Evolutionary conservation across 345 rosid genomes (phyloP), one percentile per base, ranked within the genome.

Genomic region (Rhizophora mangle): DNA sequence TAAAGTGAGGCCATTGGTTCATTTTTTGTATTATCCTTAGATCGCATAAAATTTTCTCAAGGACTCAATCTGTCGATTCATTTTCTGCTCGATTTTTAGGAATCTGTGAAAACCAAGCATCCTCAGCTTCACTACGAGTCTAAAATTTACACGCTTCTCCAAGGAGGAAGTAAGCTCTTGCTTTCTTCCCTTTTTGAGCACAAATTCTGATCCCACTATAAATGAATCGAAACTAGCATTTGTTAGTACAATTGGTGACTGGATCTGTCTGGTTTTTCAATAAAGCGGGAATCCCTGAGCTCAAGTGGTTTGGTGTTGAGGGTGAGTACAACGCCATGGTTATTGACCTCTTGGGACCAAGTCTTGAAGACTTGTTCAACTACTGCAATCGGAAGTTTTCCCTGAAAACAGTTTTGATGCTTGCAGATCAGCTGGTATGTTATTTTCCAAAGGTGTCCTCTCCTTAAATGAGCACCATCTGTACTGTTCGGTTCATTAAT

Each of bases 81-180:
- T 26, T 72, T 72, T 32, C 5, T 47, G 27, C 32, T 59, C 59
- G 18, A 67, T 39, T 36, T 62, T 49, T 18, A 73, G 77, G 77
- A 73, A 62, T 72, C 77, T 62, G 72, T 65, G 29, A 73, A 58
- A 57, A 67, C 68, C 22, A 73, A 62, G 77, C 77, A 73, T 34
- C 77, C 77, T 62, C 77, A 67, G 36, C 77, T 73, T 53, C 77
- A 73, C 58, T 73, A 73, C 29, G 77, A 73, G 60, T 73, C 77
- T 37, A 73, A 73, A 63, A 68, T 73, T 53, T 73, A 73, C 63
- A 68, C 54, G 72, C 72, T 73, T 54, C 72, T 73, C 53, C 77
- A 73, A 67, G 77, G 77, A 67, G 77, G 77, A 68, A 73, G 77
- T 73, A 68, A 67, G 72, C 54, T 43, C 30, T 37, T 21, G 31